Evolutionary conservation across 1,139 yeast species (phyloP), one percentile per base, ranked within the genome.

Genomic region (Saccharomyces hybrid): DNA sequence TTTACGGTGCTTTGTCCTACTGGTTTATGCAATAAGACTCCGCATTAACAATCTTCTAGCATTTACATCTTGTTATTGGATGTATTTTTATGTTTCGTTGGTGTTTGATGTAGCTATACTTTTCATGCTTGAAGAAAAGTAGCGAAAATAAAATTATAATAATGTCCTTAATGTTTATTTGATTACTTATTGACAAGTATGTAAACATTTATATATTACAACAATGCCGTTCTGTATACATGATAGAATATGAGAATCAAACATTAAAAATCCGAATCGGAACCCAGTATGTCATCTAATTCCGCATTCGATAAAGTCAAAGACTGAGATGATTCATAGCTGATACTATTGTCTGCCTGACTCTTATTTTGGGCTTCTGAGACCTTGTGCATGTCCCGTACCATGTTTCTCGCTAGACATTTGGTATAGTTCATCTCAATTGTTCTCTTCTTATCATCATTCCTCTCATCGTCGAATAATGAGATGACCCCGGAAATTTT

Each of bases 371-470:
- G 42, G 9, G 29, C 21, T n/a, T 42, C 50, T 8, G 12, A 12
- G 5, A 42, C 19, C 12, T 32, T 42, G 19, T 21, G n/a, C 26
- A 16, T 24, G 19, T 26, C 14, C 24, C 31, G 19, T 24, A 28
- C 26, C 32, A 24, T 42, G 16, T 60, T 60, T 47, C 60, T 49
- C 5, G 67, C 66, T 14, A 64, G 57, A 49, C 69, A 63, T 50
- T 62, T 59, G 2, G 55, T 57, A 47, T 64, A 59, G 52, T 66
- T 66, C 66, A 67, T 66, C 5, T 59, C 64, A n/a, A 64, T 62
- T 16, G 56, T 64, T 19, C 57, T 55, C 16, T 55, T 52, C 46
- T 57, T 60, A 11, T 50, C 56, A 29, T 59, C 55, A 1, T 52
- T 50, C 8, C 54, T 54, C 50, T 64, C 50, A 12, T 56, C 62